Conservation (phyloP, 768 basidiomycete genomes). For the Trametes meyenii region DNA sequence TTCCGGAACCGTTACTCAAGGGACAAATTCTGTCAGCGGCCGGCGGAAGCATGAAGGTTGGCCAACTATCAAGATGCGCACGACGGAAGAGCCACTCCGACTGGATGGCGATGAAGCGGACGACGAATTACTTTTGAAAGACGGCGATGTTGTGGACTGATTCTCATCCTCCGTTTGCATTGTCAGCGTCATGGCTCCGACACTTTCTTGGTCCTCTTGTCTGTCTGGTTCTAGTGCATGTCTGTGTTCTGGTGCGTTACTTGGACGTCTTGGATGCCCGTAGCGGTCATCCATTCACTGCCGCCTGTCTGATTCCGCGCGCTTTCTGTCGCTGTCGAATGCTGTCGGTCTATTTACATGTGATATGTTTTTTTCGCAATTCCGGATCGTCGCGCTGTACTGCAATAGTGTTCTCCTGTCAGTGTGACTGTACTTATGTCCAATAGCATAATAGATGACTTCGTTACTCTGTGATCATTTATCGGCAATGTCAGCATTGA, state of each 20-base stretch:
- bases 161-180: neutral
- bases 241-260: too few species aligned
- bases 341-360: neutral
- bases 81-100: conserved; percentile 28
- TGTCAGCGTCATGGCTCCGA: neutral
- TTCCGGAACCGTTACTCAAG: conserved; percentile 48
- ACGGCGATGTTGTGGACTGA: conserved; percentile 16
- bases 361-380: neutral
- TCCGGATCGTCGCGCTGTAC: too few species aligned
- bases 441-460: too few species aligned
- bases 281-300: too few species aligned
- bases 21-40: conserved; percentile 14
- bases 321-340: neutral
- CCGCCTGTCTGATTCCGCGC: neutral
- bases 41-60: conserved; percentile 20
- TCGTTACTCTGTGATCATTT: too few species aligned
- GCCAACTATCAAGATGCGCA: conserved; percentile 31
- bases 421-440: neutral
- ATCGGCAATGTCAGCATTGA: too few species aligned
- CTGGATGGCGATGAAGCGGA: conserved; percentile 28
- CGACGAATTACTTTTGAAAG: conserved; percentile 31
- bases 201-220: conserved; percentile 1
- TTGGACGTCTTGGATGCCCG: too few species aligned
- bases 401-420: too few species aligned
- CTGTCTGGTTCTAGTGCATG: too few species aligned